phyloP scores from a whole-genome alignment of 768 basidiomycete genomes.

The Russula emetica region DNA sequence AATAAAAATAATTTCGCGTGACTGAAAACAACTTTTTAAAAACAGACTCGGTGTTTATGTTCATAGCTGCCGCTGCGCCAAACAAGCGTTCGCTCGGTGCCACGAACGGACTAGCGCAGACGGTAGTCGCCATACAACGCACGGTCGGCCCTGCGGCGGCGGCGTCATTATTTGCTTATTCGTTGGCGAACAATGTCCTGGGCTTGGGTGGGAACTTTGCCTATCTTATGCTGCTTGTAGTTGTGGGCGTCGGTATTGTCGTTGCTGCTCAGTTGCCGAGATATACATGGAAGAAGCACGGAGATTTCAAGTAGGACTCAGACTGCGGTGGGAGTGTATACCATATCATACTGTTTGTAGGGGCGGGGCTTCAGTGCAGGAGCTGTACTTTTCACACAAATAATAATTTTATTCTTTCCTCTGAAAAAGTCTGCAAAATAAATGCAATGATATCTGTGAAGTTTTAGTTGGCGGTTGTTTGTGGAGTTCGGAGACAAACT shows the following conservation, averaged over 20 bases:
- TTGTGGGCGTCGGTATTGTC: slow-evolving; percentile 4
- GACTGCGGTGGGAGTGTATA: neutral
- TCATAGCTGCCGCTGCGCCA: slow-evolving; percentile 59
- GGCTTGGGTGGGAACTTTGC: slow-evolving; percentile 44
- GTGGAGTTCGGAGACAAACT: too few relatives aligned
- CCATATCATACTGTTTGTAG: neutral
- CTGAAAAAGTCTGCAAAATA: too few relatives aligned
- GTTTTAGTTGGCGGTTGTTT: too few relatives aligned
- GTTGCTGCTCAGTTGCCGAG: slow-evolving; percentile 10
- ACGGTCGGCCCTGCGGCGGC: slow-evolving; percentile 51
- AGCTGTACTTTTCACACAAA: too few relatives aligned
- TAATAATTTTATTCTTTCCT: too few relatives aligned
- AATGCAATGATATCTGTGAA: too few relatives aligned
- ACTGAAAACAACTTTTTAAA: too few relatives aligned
- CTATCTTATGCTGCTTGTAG: slow-evolving; percentile 2
- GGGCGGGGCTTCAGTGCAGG: too few relatives aligned
- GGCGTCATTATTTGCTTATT: slow-evolving; percentile 63
- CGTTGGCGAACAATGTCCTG: slow-evolving; percentile 44
- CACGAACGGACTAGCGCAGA: slow-evolving; percentile 54
- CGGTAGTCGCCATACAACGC: slow-evolving; percentile 38
- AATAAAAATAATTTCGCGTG: neutral
- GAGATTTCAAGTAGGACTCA: neutral
- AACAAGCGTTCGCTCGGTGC: slow-evolving; percentile 62
- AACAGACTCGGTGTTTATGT: slow-evolving; percentile 74
- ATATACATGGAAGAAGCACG: slow-evolving; percentile 1